Conservation (phyloP, 768 basidiomycete species). For the Tubosaeta sp. region DNA sequence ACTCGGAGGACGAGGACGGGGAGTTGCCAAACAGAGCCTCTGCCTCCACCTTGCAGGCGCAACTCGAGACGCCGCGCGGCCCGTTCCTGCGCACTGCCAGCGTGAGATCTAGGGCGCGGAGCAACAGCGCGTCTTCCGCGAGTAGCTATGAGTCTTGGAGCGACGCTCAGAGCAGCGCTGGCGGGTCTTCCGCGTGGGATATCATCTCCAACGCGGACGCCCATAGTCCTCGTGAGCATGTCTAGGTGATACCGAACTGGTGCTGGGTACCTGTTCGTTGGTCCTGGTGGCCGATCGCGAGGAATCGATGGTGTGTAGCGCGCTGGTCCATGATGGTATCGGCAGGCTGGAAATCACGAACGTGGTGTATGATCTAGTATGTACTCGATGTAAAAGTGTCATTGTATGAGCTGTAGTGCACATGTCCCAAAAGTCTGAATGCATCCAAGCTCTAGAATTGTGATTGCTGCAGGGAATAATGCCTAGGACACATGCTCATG, state of each 20-base stretch:
- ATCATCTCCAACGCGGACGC: slow-evolving; percentile 18
- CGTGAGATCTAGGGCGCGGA: slow-evolving; percentile 3
- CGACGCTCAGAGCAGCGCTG: slow-evolving; percentile 22
- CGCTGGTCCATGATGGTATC: background rate
- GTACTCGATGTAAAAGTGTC: background rate
- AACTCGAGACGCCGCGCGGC: background rate
- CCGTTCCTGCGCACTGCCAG: background rate
- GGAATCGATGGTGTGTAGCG: background rate
- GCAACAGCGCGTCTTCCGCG: slow-evolving; percentile 13
- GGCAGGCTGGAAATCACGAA: too few relatives aligned
- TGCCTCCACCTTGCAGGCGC: background rate
- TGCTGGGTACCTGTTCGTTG: background rate
- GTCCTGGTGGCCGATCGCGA: too few relatives aligned
- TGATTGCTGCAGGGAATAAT: too few relatives aligned
- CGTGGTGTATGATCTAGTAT: background rate
- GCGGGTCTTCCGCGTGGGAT: slow-evolving; percentile 21
- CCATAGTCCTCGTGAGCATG: background rate
- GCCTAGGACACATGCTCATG: too few relatives aligned
- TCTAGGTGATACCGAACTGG: background rate
- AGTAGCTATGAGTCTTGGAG: slow-evolving; percentile 23
- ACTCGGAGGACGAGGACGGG: slow-evolving; percentile 14
- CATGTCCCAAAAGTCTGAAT: too few relatives aligned
- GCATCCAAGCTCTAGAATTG: too few relatives aligned
- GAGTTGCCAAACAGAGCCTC: background rate
- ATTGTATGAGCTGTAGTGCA: background rate